Percentiles rank a stretch among this genome's conserved stretches.
phyloP scores from a whole-genome alignment of 371 early-diverging fungal species.

The Lichtheimia ramosa region DNA sequence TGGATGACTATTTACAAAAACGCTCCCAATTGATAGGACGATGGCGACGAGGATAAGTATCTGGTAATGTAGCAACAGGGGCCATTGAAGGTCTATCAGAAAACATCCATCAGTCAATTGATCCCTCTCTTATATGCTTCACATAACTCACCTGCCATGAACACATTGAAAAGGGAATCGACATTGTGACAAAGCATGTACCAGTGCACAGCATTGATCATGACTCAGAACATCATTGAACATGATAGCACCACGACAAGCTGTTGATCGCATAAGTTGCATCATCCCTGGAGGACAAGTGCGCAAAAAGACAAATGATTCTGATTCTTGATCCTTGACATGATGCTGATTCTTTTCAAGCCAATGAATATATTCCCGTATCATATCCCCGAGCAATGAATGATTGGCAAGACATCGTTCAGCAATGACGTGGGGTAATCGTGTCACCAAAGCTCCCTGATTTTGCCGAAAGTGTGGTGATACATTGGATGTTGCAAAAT shows the following conservation, averaged over 20 bases:
- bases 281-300: conserved; percentile 67
- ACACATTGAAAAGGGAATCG: conserved; percentile 71
- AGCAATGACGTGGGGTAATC: conserved; percentile 56
- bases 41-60: background rate
- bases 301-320: conserved; percentile 12
- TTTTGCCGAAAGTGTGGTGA: conserved; percentile 21
- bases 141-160: conserved; percentile 49
- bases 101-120: background rate
- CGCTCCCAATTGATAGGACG: background rate
- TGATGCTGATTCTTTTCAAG: conserved; percentile 14
- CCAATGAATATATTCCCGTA: conserved; percentile 52
- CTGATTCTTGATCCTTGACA: conserved; percentile 2
- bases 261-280: conserved; percentile 72
- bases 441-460: conserved; percentile 10
- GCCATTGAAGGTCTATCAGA: conserved; percentile 1
- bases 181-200: conserved; percentile 53
- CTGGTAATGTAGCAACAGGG: background rate
- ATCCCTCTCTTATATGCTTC: no score
- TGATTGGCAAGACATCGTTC: conserved; percentile 62
- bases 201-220: conserved; percentile 53
- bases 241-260: conserved; percentile 81
- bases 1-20: background rate
- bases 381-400: conserved; percentile 47
- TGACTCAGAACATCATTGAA: conserved; percentile 65
- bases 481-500: conserved; percentile 23